Conservation (phyloP, 1,139 yeast species). For the Debaryomyces sp. region DNA sequence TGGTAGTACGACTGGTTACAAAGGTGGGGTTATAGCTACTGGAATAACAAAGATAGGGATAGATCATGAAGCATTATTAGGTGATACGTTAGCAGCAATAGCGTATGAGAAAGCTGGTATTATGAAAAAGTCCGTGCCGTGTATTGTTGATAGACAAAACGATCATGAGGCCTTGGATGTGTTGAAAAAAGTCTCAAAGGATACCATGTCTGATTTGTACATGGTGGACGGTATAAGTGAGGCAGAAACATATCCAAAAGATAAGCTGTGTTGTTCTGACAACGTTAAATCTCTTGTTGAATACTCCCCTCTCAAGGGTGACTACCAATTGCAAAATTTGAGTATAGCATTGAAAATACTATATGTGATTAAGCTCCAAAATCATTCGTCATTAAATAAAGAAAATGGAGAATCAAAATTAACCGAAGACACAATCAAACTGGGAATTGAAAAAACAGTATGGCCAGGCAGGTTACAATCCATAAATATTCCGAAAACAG, state of each 20-base stretch:
- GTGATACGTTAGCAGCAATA: conserved; percentile 61
- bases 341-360: conserved; percentile 68
- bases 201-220: conserved; percentile 19
- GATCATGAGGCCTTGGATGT: conserved; percentile 50
- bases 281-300: conserved; percentile 18
- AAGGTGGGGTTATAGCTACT: conserved; percentile 56
- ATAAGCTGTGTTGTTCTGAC: conserved; percentile 5
- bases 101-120: conserved; percentile 87
- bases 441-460: conserved; percentile 53
- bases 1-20: conserved; percentile 8
- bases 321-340: conserved; percentile 70
- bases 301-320: conserved; percentile 65
- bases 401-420: conserved; percentile 17
- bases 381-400: conserved; percentile 12
- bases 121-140: conserved; percentile 59
- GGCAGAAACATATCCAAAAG: not conserved
- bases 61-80: conserved; percentile 81
- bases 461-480: conserved; percentile 72
- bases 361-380: conserved; percentile 31
- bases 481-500: conserved; percentile 27
- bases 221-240: conserved; percentile 18
- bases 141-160: conserved; percentile 76
- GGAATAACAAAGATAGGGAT: conserved; percentile 84
- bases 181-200: conserved; percentile 27
- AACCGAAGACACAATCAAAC: conserved; percentile 33